Conservation (phyloP, 164 flowering plant species). For the Kalanchoe fedtschenkoi region DNA sequence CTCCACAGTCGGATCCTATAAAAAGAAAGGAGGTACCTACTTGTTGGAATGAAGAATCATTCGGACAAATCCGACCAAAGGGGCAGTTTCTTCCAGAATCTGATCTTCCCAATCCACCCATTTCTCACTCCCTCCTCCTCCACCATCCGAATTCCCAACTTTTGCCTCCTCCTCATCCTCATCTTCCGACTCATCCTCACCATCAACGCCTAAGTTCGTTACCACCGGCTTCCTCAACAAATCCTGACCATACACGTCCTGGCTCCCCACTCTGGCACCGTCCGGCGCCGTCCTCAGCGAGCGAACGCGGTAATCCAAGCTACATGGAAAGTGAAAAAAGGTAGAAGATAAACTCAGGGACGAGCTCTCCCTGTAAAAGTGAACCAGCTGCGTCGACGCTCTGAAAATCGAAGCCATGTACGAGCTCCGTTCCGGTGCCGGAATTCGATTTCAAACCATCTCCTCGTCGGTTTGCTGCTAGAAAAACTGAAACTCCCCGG, state of each 20-base stretch:
- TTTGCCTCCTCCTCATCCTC: conserved; percentile 15
- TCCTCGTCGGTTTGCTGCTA: not conserved
- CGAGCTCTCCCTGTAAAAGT: not conserved
- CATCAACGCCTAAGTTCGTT: not conserved
- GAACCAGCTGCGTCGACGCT: not conserved
- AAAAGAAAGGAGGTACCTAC: conserved; percentile 27
- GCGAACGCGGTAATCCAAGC: conserved; percentile 9
- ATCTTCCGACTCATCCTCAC: conserved; percentile 10
- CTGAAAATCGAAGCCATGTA: not conserved
- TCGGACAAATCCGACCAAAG: conserved; percentile 79
- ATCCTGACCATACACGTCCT: conserved; percentile 24
- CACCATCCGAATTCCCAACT: conserved; percentile 1
- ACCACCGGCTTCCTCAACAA: conserved; percentile 18
- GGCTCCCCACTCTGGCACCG: conserved; percentile 18
- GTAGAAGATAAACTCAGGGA: not conserved
- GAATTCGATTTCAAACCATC: not conserved
- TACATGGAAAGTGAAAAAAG: not conserved
- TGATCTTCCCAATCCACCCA: conserved; percentile 78
- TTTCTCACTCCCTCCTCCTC: conserved; percentile 13
- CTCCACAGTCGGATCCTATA: too few relatives aligned
- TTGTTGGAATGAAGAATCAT: conserved; percentile 89
- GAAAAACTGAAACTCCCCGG: not conserved
- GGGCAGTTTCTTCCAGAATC: conserved; percentile 92
- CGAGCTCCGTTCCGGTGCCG: not conserved
- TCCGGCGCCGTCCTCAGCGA: conserved; percentile 23